phyloP scores from a whole-genome alignment of 495 filamentous ascomycete species.

The Xanthoparmelia taractica region DNA sequence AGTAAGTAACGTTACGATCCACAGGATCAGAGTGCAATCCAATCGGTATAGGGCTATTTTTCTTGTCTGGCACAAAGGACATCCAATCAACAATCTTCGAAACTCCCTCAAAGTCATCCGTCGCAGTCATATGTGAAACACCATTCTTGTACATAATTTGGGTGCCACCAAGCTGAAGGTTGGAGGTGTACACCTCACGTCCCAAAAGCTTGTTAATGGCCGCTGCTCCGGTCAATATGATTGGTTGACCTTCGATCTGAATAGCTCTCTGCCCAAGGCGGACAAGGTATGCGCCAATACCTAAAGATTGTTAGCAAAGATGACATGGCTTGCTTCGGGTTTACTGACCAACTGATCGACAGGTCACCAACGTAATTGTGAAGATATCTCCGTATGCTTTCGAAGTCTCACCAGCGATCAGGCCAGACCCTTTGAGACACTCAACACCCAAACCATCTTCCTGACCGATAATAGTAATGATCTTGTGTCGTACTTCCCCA shows the following conservation, averaged over 20 bases:
- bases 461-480: constrained; percentile 86
- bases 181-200: constrained; percentile 97
- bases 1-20: constrained; percentile 87
- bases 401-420: constrained; percentile 96
- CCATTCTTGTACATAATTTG: constrained; percentile 99
- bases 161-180: constrained; percentile 95
- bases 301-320: constrained; percentile 26
- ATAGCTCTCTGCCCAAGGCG: constrained; percentile 96
- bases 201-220: constrained; percentile 98
- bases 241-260: constrained; percentile 97
- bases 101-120: constrained; percentile 95
- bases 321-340: background rate
- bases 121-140: constrained; percentile 97
- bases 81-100: constrained; percentile 98
- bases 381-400: constrained; percentile 98
- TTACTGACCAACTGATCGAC: constrained; percentile 76
- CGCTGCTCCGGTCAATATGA: constrained; percentile 95
- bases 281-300: constrained; percentile 97
- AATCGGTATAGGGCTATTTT: constrained; percentile 80
- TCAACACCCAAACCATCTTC: constrained; percentile 97
- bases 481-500: constrained; percentile 87
- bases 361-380: constrained; percentile 95
- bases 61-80: constrained; percentile 91
- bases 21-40: constrained; percentile 75
- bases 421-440: constrained; percentile 91